A percentile compares a stretch with the other conserved stretches of the same genome.
phyloP scores from a whole-genome alignment of 2,329 filamentous ascomycete species.

The Daldinia eschscholtzii region DNA sequence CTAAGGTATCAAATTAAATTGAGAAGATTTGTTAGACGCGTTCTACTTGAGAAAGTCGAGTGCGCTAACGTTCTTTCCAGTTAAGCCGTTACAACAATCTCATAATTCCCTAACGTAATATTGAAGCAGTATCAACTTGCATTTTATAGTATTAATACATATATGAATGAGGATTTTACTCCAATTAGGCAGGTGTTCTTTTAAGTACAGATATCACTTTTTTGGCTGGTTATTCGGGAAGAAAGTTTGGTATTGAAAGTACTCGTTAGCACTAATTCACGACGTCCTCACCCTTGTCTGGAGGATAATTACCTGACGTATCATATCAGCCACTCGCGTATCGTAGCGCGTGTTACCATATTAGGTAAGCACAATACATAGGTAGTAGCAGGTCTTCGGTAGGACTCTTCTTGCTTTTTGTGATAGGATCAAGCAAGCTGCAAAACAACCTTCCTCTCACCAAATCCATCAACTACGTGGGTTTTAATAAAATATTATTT shows the following conservation, averaged over 20 bases:
- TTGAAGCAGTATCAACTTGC: background rate
- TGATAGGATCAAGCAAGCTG: background rate
- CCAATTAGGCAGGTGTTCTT: background rate
- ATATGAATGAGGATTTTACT: background rate
- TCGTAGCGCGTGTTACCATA: constrained; percentile 1
- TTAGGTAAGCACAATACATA: constrained; percentile 2
- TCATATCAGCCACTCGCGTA: constrained; percentile 22
- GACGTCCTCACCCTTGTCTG: constrained; percentile 20
- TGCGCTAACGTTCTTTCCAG: constrained; percentile 30
- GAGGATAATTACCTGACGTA: constrained; percentile 23
- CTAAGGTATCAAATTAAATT: constrained; percentile 8
- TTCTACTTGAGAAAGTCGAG: constrained; percentile 15
- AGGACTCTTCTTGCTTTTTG: background rate
- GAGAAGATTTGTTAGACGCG: constrained; percentile 13
- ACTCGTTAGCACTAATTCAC: constrained; percentile 49
- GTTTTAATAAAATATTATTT: background rate
- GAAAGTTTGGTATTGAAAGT: constrained; percentile 22
- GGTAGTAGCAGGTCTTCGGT: background rate
- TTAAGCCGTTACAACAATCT: constrained; percentile 28
- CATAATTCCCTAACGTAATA: background rate
- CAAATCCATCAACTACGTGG: too few relatives aligned
- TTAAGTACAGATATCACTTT: background rate
- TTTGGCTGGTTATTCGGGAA: background rate
- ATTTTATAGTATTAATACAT: constrained; percentile 1
- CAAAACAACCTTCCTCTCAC: too few relatives aligned